Percentiles rank a stretch among this genome's conserved stretches.
These are phyloP conservation scores for Nitzschia putrida DNA, from an alignment of 108 stramenopile species.

Conservation along the genomic window DNA sequence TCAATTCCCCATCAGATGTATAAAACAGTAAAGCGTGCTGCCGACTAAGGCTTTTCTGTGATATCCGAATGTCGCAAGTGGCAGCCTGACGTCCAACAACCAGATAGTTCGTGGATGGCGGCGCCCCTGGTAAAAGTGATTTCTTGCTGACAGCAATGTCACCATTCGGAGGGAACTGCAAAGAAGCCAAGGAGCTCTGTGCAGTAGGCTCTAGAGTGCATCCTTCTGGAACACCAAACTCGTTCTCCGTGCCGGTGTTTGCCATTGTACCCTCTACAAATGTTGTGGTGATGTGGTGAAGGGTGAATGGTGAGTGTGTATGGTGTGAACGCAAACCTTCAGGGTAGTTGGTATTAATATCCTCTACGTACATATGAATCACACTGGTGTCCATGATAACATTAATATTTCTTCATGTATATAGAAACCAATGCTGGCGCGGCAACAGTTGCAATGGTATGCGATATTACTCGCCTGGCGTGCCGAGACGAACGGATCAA, in stretches of 20 bases:
- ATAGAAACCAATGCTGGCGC: neutral
- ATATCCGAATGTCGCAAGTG: constrained; percentile 54
- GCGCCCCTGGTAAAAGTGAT: constrained; percentile 1
- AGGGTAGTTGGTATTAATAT: too few species aligned
- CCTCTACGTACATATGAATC: too few species aligned
- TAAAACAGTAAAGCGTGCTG: constrained; percentile 65
- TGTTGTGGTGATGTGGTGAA: too few species aligned
- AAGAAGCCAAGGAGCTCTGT: neutral
- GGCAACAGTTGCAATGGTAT: too few species aligned
- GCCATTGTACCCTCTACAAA: neutral
- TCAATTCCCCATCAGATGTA: constrained; percentile 5
- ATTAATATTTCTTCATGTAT: neutral
- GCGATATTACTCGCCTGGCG: too few species aligned
- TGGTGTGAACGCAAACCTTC: too few species aligned
- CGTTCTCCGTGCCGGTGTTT: neutral
- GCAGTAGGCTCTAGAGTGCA: neutral
- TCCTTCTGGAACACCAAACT: neutral
- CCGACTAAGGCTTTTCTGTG: constrained; percentile 67
- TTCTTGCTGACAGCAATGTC: constrained; percentile 8
- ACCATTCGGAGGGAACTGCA: neutral
- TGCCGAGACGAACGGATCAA: too few species aligned
- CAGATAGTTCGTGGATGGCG: constrained; percentile 14
- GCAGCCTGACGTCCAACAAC: constrained; percentile 64
- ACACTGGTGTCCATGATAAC: neutral
- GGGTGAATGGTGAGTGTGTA: too few species aligned